phyloP scores from a whole-genome alignment of 768 basidiomycete species.

The Cyclocybe cylindracea region DNA sequence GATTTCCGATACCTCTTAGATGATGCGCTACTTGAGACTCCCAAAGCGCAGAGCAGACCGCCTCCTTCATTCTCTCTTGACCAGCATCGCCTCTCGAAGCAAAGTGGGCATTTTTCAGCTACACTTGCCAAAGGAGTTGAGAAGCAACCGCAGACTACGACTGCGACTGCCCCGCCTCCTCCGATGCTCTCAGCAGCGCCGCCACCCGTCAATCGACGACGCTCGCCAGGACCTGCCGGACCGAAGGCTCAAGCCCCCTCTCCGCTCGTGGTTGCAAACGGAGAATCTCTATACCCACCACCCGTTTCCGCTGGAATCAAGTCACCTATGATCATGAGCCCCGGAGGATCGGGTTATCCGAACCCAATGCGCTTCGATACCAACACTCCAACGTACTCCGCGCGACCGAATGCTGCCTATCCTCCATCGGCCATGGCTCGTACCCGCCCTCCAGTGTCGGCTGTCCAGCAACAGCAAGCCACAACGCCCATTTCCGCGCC shows the following conservation, averaged over 20 bases:
- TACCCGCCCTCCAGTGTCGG: constrained; percentile 29
- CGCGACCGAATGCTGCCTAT: constrained; percentile 12
- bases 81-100: constrained; percentile 32
- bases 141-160: constrained; percentile 8
- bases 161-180: constrained; percentile 26
- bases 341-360: constrained; percentile 16
- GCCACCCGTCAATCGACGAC: constrained; percentile 26
- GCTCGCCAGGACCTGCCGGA: constrained; percentile 25
- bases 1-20: constrained; percentile 95
- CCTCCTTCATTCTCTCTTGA: constrained; percentile 31
- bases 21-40: constrained; percentile 56
- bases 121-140: constrained; percentile 17
- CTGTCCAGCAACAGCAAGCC: constrained; percentile 15
- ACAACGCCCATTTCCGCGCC: constrained; percentile 23
- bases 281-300: constrained; percentile 17
- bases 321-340: constrained; percentile 15
- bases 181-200: constrained; percentile 28
- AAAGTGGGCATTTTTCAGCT: constrained; percentile 14
- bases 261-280: constrained; percentile 12
- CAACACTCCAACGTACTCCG: constrained; percentile 15
- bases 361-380: constrained; percentile 11
- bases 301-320: constrained; percentile 16
- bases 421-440: constrained; percentile 19
- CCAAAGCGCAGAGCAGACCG: constrained; percentile 35
- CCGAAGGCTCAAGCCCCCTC: neutral